phyloP scores from a whole-genome alignment of 495 filamentous ascomycete species.

The Penicillium macrosclerotiorum region DNA sequence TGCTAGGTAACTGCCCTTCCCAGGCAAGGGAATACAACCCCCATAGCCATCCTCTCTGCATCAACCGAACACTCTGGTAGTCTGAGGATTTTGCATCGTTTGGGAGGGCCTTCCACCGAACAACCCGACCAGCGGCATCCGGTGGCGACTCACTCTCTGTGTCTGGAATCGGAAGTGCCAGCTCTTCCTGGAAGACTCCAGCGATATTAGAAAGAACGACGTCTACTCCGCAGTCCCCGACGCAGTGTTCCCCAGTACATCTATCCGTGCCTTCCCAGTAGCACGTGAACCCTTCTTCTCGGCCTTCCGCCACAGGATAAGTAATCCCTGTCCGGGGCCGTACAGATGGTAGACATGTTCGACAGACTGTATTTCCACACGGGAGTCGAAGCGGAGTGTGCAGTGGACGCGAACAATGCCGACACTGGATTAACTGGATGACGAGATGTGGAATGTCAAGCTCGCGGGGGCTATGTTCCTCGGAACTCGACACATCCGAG shows the following conservation, averaged over 20 bases:
- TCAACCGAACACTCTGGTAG: slow-evolving; percentile 16
- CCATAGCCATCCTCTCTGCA: slow-evolving; percentile 18
- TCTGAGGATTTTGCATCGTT: slow-evolving; percentile 14
- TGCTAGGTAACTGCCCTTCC: slow-evolving; percentile 29
- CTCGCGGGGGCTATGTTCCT: slow-evolving; percentile 45
- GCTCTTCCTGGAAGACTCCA: slow-evolving; percentile 50
- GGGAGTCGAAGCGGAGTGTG: slow-evolving; percentile 71
- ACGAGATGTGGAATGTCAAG: slow-evolving; percentile 49
- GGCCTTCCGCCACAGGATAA: slow-evolving; percentile 63
- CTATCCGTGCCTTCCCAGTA: slow-evolving; percentile 50
- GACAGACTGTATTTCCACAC: slow-evolving; percentile 79
- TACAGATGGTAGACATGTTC: slow-evolving; percentile 65
- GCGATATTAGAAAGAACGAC: slow-evolving; percentile 68
- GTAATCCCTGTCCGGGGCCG: slow-evolving; percentile 64
- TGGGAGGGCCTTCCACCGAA: slow-evolving; percentile 37
- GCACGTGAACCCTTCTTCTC: slow-evolving; percentile 68
- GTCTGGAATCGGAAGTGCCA: slow-evolving; percentile 23
- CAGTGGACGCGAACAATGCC: slow-evolving; percentile 67
- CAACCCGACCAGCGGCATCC: slow-evolving; percentile 40
- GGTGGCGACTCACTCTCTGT: slow-evolving; percentile 17
- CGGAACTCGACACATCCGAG: slow-evolving; percentile 13
- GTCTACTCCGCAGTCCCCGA: slow-evolving; percentile 73
- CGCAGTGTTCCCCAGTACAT: slow-evolving; percentile 69
- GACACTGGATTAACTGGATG: slow-evolving; percentile 71
- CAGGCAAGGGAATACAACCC: slow-evolving; percentile 31